phyloP scores from a whole-genome alignment of 2,329 filamentous ascomycete genomes.

The Albophoma yamanashiensis region DNA sequence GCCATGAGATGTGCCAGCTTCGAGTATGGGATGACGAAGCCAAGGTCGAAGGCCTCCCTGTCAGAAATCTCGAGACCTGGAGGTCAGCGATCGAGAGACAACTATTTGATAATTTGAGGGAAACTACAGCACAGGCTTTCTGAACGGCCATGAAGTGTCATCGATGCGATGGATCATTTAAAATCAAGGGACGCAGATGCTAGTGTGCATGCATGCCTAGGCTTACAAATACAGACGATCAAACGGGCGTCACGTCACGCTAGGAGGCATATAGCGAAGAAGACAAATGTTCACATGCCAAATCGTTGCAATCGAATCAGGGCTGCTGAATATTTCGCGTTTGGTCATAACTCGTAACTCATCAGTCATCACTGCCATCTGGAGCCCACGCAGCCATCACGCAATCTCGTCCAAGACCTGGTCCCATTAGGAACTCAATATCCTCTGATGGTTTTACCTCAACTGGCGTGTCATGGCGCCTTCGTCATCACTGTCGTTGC shows the following conservation, averaged over 20 bases:
- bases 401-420: too few relatives aligned
- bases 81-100: neutral
- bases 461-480: neutral
- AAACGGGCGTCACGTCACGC: too few relatives aligned
- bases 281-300: too few relatives aligned
- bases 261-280: too few relatives aligned
- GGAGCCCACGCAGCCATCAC: neutral
- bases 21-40: slow-evolving; percentile 9
- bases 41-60: slow-evolving; percentile 4
- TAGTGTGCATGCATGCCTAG: neutral
- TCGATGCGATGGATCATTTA: too few relatives aligned
- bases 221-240: neutral
- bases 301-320: too few relatives aligned
- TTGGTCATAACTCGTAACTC: neutral
- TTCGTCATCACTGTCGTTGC: neutral
- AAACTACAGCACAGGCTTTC: neutral
- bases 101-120: neutral
- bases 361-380: neutral
- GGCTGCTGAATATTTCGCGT: too few relatives aligned
- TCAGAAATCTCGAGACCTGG: slow-evolving; percentile 1
- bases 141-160: neutral
- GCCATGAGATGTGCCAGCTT: slow-evolving; percentile 8
- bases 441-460: neutral
- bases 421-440: neutral
- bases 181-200: neutral